phyloP scores from a whole-genome alignment of 1,284 basidiomycete genomes.

The Mycosarcoma maydis region DNA sequence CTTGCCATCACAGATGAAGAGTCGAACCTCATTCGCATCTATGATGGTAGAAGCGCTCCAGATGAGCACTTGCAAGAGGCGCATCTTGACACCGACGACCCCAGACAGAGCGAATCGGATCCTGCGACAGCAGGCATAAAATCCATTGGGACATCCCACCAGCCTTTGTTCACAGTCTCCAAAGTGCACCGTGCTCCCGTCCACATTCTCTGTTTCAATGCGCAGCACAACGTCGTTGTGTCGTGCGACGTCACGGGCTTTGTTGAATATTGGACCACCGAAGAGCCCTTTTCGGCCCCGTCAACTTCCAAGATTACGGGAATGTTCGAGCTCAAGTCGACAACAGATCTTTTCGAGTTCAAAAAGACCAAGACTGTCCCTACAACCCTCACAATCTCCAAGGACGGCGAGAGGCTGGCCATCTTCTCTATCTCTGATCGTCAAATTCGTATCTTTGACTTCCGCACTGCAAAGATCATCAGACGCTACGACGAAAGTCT shows the following conservation, averaged over 20 bases:
- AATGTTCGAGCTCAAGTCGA: slow-evolving; percentile 88
- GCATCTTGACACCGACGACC: neutral
- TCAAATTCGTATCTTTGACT: slow-evolving; percentile 91
- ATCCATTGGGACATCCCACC: neutral
- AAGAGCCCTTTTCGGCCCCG: slow-evolving; percentile 78
- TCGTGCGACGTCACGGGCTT: slow-evolving; percentile 95
- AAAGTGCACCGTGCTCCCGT: slow-evolving; percentile 36
- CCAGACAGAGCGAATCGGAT: neutral
- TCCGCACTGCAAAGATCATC: slow-evolving; percentile 86
- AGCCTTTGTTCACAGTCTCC: slow-evolving; percentile 25
- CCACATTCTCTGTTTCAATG: slow-evolving; percentile 74
- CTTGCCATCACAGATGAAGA: slow-evolving; percentile 86
- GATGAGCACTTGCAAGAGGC: neutral
- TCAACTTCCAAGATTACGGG: slow-evolving; percentile 66
- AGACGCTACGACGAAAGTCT: slow-evolving; percentile 96
- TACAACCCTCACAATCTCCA: slow-evolving; percentile 88
- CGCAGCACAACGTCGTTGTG: slow-evolving; percentile 87
- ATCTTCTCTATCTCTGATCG: slow-evolving; percentile 91
- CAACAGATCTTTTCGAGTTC: slow-evolving; percentile 96
- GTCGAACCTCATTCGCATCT: slow-evolving; percentile 82
- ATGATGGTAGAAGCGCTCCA: slow-evolving; percentile 77
- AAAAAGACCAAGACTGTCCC: slow-evolving; percentile 96
- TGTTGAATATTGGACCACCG: slow-evolving; percentile 96
- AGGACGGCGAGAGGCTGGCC: slow-evolving; percentile 85
- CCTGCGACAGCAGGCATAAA: neutral